phyloP scores from a whole-genome alignment of 306 rosid species.

The Vigna hirtella region DNA sequence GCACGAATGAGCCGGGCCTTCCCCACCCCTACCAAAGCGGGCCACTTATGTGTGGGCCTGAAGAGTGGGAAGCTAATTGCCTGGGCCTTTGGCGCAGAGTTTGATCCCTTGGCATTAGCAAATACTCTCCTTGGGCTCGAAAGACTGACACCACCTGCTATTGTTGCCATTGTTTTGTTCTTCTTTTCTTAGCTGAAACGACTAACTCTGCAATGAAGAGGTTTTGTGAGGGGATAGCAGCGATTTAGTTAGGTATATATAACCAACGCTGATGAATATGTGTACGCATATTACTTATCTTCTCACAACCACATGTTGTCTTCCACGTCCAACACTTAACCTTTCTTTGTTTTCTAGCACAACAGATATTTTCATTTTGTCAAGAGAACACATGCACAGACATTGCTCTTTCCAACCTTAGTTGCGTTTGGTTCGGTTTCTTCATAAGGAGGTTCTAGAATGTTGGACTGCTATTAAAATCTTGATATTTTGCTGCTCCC shows the following conservation, averaged over 20 bases:
- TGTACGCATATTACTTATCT: slow-evolving; percentile 76
- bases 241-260: slow-evolving; percentile 24
- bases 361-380: not conserved
- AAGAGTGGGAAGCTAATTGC: slow-evolving; percentile 39
- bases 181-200: not conserved
- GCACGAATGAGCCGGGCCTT: slow-evolving; percentile 61
- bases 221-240: not conserved
- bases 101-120: slow-evolving; percentile 49
- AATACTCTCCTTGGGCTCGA: slow-evolving; percentile 54
- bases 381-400: not conserved
- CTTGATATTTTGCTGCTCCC: slow-evolving; percentile 41
- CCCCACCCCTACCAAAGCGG: slow-evolving; percentile 28
- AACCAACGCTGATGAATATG: slow-evolving; percentile 20
- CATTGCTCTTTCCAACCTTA: not conserved
- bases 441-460: not conserved
- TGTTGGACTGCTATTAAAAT: slow-evolving; percentile 23
- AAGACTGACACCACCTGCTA: slow-evolving; percentile 63
- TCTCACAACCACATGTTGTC: slow-evolving; percentile 33
- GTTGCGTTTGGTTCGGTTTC: not conserved
- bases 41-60: slow-evolving; percentile 42
- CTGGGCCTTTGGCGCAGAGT: slow-evolving; percentile 45
- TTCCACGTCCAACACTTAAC: slow-evolving; percentile 52
- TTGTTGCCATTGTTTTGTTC: slow-evolving; percentile 57
- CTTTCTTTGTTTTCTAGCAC: slow-evolving; percentile 30
- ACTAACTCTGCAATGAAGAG: not conserved